phyloP scores from a whole-genome alignment of 306 rosid species.

The Ceratonia siliqua region DNA sequence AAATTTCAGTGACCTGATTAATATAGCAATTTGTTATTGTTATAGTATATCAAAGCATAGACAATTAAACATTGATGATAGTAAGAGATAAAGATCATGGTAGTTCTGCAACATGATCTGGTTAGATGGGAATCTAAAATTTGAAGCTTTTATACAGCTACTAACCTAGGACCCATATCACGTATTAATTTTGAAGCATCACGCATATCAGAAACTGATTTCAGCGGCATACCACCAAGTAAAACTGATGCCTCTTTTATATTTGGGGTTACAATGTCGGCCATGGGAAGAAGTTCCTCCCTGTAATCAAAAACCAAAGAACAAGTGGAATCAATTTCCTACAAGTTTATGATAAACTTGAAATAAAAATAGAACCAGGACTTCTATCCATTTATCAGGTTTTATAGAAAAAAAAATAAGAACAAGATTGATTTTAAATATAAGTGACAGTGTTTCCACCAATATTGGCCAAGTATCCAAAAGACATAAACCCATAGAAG shows the following conservation, averaged over 20 bases:
- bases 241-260: constrained; percentile 84
- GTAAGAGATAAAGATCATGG: background rate
- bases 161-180: constrained; percentile 85
- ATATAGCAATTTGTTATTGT: background rate
- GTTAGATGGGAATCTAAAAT: constrained; percentile 18
- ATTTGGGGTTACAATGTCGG: constrained; percentile 90
- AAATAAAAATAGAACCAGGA: background rate
- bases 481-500: background rate
- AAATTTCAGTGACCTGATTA: background rate
- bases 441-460: background rate
- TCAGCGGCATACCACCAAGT: constrained; percentile 66
- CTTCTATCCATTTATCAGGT: constrained; percentile 3
- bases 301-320: constrained; percentile 57
- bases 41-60: background rate
- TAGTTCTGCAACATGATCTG: constrained; percentile 6
- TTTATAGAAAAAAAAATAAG: background rate
- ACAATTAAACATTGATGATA: background rate
- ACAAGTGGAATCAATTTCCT: constrained; percentile 27
- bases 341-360: constrained; percentile 17
- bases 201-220: constrained; percentile 83
- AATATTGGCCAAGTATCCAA: constrained; percentile 13
- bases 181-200: constrained; percentile 76
- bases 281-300: constrained; percentile 83
- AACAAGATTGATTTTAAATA: background rate
- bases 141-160: constrained; percentile 16